Evolutionary conservation across 2,329 filamentous ascomycete genomes (phyloP).

Genomic region (Plectosphaerella sp.): DNA sequence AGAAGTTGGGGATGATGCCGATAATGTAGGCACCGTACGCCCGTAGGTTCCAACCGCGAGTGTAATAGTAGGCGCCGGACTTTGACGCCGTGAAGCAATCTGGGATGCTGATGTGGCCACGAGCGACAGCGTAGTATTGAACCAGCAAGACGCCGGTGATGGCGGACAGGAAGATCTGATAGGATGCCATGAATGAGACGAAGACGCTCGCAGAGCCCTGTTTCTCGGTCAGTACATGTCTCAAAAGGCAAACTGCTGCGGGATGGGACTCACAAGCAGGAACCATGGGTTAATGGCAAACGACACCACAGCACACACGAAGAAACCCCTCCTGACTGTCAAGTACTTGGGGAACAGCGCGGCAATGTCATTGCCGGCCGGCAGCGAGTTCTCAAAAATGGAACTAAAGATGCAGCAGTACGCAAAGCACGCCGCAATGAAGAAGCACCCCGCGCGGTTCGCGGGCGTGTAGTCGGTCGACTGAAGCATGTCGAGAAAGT

Average conservation of each 20-base stretch:
- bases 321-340: slow-evolving; percentile 30
- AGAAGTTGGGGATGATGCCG: slow-evolving; percentile 33
- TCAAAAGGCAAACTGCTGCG: not conserved
- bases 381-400: slow-evolving; percentile 37
- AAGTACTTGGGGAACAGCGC: slow-evolving; percentile 30
- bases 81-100: slow-evolving; percentile 7
- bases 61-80: slow-evolving; percentile 7
- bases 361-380: slow-evolving; percentile 27
- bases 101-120: not conserved
- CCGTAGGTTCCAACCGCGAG: slow-evolving; percentile 7
- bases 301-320: slow-evolving; percentile 18
- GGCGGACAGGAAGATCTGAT: slow-evolving; percentile 34
- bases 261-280: slow-evolving; percentile 8
- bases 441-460: slow-evolving; percentile 32
- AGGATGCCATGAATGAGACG: slow-evolving; percentile 30
- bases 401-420: slow-evolving; percentile 37
- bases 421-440: slow-evolving; percentile 33
- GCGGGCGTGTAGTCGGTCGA: slow-evolving; percentile 24
- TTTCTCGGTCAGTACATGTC: not conserved
- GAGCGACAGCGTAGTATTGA: slow-evolving; percentile 34
- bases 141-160: slow-evolving; percentile 36
- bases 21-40: slow-evolving; percentile 19
- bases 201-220: slow-evolving; percentile 27
- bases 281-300: slow-evolving; percentile 17
- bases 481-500: slow-evolving; percentile 27